Evolutionary conservation across 257 asterid species (phyloP).

Genomic region (Lavandula angustifolia): DNA sequence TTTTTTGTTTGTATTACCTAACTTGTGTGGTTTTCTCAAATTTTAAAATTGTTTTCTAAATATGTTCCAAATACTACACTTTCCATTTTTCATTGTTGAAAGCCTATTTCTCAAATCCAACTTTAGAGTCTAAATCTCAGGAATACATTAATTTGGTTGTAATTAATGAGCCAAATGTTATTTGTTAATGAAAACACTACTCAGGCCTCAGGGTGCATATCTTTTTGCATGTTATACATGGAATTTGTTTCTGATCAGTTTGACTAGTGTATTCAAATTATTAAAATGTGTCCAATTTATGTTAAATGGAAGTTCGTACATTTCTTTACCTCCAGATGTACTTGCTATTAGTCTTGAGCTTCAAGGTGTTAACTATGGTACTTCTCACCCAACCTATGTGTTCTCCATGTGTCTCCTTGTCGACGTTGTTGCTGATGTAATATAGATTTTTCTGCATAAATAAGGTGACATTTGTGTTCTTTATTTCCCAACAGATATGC

Average conservation of each 20-base stretch:
- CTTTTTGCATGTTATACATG: background rate
- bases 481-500: conserved; percentile 57
- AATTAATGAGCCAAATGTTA: background rate
- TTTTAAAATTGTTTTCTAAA: background rate
- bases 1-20: background rate
- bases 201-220: background rate
- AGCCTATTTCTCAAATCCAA: background rate
- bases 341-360: background rate
- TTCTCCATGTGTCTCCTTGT: background rate
- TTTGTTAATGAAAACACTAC: background rate
- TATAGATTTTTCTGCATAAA: conserved; percentile 20
- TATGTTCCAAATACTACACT: background rate
- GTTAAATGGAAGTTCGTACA: background rate
- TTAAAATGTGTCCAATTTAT: background rate
- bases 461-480: conserved; percentile 25
- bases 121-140: background rate
- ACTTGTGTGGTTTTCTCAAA: background rate
- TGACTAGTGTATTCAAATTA: background rate
- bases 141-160: background rate
- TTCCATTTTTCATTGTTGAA: background rate
- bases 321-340: background rate
- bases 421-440: background rate
- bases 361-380: background rate
- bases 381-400: background rate
- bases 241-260: conserved; percentile 1